Base-by-base conservation (phyloP, 495 filamentous ascomycete species). In the Durotheca rogersii region DNA sequence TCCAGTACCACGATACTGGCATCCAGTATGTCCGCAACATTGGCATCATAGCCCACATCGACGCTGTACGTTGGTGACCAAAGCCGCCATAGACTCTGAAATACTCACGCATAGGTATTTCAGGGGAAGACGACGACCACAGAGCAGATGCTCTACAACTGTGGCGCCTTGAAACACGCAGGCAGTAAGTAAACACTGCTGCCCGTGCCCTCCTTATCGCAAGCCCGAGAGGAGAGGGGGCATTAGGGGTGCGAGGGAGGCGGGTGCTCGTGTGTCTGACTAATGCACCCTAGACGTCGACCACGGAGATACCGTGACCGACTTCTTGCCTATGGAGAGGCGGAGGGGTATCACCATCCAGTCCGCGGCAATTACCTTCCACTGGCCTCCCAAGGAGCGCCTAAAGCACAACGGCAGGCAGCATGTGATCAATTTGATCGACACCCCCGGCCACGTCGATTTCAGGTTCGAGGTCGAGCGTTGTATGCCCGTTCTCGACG, bases 121-220 rank as follows among this genome's bases (percentile, higher is more conserved):
- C 56, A 90, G 87, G 93, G 94, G 37, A 99, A 99, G 78, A 99
- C 94, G 6, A 99, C 94, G 0, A 99, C 94, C 0, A 97, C 94
- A 3, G 94, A 99, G 81, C 90, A 95, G 41, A 97, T 97, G 93
- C 86, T 99, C 62, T 97, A 92, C 60, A 95, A 97, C 65, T 94
- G 90, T 56, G 93, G 94, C 4, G 84, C 88, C 53, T 93, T 91
- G 4, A 77, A 88, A 37, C 75, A 89, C 61, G 82, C 96, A 61
- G 93, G 93, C 69, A 83, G 87, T 89, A 78, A 42, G 71, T 63
- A 33, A 9, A 12, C 40, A 7, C 49, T 2, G 43, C 11, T 41
- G 27, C 38, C 9, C 34, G 36, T 27, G 23, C 30, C 15, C 37
- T 41, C 14, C 1, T 34, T 43, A 40, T n/a, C n/a, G n/a, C n/a